A percentile compares a stretch with the other conserved stretches of the same genome.
phyloP scores from a whole-genome alignment of 2,329 filamentous ascomycete species.

The Aspergillus clavatus region DNA sequence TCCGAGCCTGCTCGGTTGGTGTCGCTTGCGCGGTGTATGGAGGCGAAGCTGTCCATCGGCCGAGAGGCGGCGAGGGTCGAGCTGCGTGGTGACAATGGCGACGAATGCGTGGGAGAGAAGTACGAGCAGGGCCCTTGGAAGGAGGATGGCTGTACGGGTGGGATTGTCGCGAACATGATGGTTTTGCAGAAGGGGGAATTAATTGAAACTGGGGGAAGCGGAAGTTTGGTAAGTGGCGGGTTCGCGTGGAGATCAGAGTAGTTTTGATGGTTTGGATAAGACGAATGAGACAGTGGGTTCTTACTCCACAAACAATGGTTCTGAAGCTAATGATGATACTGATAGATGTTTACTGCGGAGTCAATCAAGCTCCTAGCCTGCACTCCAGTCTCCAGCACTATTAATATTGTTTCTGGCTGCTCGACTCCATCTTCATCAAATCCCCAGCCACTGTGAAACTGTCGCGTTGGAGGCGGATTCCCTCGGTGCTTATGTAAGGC shows the following conservation, averaged over 20 bases:
- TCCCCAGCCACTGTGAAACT: not conserved
- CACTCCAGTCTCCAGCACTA: too few species aligned
- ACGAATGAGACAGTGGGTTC: not conserved
- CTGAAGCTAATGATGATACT: not conserved
- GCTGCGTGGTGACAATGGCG: conserved; percentile 7
- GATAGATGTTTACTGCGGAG: not conserved
- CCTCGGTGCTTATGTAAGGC: too few species aligned
- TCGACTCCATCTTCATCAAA: too few species aligned
- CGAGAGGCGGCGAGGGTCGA: conserved; percentile 15
- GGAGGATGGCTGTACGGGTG: conserved; percentile 12
- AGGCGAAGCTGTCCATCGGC: conserved; percentile 14
- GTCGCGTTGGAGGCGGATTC: too few species aligned
- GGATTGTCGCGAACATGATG: conserved; percentile 29
- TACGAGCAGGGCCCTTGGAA: conserved; percentile 1
- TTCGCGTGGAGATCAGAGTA: conserved; percentile 6
- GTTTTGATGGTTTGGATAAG: conserved; percentile 8
- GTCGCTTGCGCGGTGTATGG: not conserved
- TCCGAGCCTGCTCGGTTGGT: not conserved
- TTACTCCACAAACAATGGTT: not conserved
- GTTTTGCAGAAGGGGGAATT: too few species aligned
- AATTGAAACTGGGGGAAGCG: conserved; percentile 1
- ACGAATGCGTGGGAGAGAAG: too few species aligned
- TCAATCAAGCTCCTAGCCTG: not conserved
- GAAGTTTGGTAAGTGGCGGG: conserved; percentile 1
- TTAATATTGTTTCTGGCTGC: not conserved